Evolutionary conservation across 306 rosid genomes (phyloP).

Genomic region (Dalbergia cochinchinensis): DNA sequence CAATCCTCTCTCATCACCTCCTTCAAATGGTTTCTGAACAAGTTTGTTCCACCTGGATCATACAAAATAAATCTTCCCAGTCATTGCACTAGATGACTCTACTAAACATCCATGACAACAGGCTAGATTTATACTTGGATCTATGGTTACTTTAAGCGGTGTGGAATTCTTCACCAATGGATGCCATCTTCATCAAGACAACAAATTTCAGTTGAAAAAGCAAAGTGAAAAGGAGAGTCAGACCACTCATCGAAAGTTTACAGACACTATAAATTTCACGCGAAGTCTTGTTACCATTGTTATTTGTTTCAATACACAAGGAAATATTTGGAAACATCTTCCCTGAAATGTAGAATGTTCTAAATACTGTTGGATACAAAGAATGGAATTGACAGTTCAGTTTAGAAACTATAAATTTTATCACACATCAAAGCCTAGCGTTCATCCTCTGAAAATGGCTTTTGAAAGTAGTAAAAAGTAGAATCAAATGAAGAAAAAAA

Average conservation of each 20-base stretch:
- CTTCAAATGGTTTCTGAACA: slow-evolving; percentile 93
- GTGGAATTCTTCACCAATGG: slow-evolving; percentile 5
- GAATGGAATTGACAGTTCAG: slow-evolving; percentile 34
- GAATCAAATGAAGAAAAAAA: neutral
- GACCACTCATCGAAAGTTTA: slow-evolving; percentile 21
- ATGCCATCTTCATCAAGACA: slow-evolving; percentile 12
- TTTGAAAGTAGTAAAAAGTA: neutral
- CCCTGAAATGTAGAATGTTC: slow-evolving; percentile 29
- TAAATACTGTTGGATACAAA: slow-evolving; percentile 12
- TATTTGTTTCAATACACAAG: slow-evolving; percentile 37
- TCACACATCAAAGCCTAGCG: slow-evolving; percentile 14
- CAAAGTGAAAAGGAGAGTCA: slow-evolving; percentile 15
- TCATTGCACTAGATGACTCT: slow-evolving; percentile 16
- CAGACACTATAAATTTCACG: slow-evolving; percentile 12
- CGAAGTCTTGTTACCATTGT: slow-evolving; percentile 17
- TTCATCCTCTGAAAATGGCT: slow-evolving; percentile 7
- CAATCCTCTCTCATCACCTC: slow-evolving; percentile 92
- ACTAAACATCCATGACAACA: slow-evolving; percentile 1
- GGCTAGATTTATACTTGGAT: slow-evolving; percentile 3
- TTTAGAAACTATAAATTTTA: neutral
- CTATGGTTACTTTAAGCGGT: slow-evolving; percentile 26
- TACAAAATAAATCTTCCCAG: slow-evolving; percentile 39
- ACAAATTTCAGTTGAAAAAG: slow-evolving; percentile 20
- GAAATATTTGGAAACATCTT: slow-evolving; percentile 40
- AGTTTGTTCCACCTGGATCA: slow-evolving; percentile 96